Base-by-base conservation (phyloP, 768 basidiomycete genomes). In the Phlebiopsis gigantea region DNA sequence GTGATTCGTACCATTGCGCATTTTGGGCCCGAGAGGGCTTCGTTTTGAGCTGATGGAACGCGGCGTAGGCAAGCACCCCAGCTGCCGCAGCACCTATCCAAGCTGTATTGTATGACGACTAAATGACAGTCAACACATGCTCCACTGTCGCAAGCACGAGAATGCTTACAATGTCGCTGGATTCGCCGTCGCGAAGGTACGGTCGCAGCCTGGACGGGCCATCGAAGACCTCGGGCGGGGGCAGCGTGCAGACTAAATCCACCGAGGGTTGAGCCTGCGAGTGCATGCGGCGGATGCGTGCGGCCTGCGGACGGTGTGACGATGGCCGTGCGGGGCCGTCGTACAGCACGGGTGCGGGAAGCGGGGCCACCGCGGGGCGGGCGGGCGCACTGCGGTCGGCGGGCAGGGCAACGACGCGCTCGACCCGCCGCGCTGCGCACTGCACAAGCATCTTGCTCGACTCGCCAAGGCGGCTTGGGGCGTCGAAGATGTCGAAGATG, bases 401-500 rank as follows among this genome's bases (percentile, higher is more conserved):
- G 72, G 73, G 43, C 63, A 53, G 14, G 70, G 65, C 51, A 47
- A 22, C 34, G 30, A 10, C 22, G 47, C 61, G 49, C 17, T 39
- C 34, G 12, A 39, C 34, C 8, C 34, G 34, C 34, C 12, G 34
- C 34, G 25, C 47, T 59, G 17, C 24, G 30, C 44, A 45, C 58
- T 56, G 48, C 58, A 17, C 45, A 51, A 69, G 47, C 62, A 69
- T 56, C 53, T 63, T 57, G 57, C 62, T 68, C 28, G 69, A 73
- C 58, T 73, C 74, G 19, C 72, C 69, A 21, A 78, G 72, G 28
- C 67, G 67, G 30, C 67, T 66, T 0, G 79, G 77, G 22, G 73
- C 79, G 57, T 82, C 79, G 62, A 80, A 79, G 57, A 82, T 79
- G 63, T 81, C 80, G 58, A 77, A 74, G 47, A 79, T 77, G 43